Conservation (phyloP, 2,329 filamentous ascomycete species). For the Trichophyton verrucosum region DNA sequence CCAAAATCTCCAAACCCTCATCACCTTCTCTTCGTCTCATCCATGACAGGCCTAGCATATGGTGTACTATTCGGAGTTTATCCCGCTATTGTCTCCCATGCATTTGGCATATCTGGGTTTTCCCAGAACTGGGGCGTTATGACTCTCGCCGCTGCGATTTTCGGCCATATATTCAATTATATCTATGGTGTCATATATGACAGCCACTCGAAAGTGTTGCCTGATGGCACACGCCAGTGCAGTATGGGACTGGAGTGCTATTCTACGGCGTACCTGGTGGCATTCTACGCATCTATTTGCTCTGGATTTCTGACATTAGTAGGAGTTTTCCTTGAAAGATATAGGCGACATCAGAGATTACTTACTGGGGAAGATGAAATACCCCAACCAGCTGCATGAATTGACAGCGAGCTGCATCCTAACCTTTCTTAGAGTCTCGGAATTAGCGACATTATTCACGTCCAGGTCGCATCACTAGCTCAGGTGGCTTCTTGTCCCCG, state of each 20-base stretch:
- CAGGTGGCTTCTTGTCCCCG: background rate
- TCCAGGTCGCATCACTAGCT: background rate
- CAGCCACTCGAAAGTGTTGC: constrained; percentile 56
- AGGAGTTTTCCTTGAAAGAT: constrained; percentile 32
- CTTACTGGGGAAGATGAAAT: constrained; percentile 16
- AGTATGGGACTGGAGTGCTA: constrained; percentile 71
- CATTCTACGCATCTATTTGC: constrained; percentile 56
- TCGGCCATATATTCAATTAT: constrained; percentile 84
- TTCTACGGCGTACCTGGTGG: constrained; percentile 64
- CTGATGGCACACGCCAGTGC: constrained; percentile 61
- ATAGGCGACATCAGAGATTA: constrained; percentile 16
- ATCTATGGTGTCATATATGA: constrained; percentile 82
- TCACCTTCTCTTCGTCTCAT: constrained; percentile 63
- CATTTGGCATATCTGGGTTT: constrained; percentile 78
- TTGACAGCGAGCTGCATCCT: background rate
- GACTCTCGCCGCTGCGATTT: constrained; percentile 76
- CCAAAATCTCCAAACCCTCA: constrained; percentile 66
- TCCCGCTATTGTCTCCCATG: constrained; percentile 77
- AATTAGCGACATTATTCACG: background rate
- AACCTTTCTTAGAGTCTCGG: background rate
- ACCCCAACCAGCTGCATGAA: constrained; percentile 8
- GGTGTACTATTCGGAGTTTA: constrained; percentile 91
- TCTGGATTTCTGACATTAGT: constrained; percentile 58
- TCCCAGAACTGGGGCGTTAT: constrained; percentile 96
- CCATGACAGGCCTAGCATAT: constrained; percentile 76